These are phyloP conservation scores for sunflower (Helianthus annuus) DNA, from an alignment of 129 eudicot genomes.

Conservation along the genomic window DNA sequence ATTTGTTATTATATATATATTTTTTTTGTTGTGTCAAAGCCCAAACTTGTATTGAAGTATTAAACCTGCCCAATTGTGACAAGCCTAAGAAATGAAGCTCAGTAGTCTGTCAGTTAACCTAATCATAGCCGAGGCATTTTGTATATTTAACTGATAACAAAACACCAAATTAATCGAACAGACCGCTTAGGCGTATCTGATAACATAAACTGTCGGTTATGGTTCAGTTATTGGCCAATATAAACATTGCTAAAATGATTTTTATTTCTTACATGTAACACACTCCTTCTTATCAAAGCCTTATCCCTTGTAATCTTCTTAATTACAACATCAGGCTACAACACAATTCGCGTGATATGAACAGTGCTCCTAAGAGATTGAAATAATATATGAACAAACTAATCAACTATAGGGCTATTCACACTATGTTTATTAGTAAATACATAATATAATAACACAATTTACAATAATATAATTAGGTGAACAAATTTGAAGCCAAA, in stretches of 20 bases:
- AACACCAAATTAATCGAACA: not conserved
- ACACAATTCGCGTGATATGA: not conserved
- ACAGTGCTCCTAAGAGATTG: constrained; percentile 1
- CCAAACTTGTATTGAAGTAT: not conserved
- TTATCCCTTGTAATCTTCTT: not conserved
- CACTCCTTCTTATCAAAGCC: not conserved
- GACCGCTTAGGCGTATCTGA: not conserved
- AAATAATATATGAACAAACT: not conserved
- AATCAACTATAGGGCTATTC: not conserved
- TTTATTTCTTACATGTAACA: not conserved
- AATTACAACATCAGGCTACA: not conserved
- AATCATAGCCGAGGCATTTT: not conserved
- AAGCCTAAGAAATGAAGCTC: not conserved
- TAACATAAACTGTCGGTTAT: not conserved
- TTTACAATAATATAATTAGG: constrained; percentile 35
- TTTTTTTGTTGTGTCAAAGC: not conserved
- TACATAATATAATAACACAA: constrained; percentile 29
- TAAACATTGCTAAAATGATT: not conserved
- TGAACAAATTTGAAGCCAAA: constrained; percentile 29
- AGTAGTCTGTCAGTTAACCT: not conserved
- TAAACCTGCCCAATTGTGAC: not conserved
- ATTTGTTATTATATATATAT: not conserved
- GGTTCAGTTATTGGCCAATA: not conserved
- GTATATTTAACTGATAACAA: not conserved
- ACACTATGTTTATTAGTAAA: constrained; percentile 30